Evolutionary conservation across 139 green algal species (phyloP), one percentile per base, ranked within the genome.

Genomic region (Chlorella vulgaris): DNA sequence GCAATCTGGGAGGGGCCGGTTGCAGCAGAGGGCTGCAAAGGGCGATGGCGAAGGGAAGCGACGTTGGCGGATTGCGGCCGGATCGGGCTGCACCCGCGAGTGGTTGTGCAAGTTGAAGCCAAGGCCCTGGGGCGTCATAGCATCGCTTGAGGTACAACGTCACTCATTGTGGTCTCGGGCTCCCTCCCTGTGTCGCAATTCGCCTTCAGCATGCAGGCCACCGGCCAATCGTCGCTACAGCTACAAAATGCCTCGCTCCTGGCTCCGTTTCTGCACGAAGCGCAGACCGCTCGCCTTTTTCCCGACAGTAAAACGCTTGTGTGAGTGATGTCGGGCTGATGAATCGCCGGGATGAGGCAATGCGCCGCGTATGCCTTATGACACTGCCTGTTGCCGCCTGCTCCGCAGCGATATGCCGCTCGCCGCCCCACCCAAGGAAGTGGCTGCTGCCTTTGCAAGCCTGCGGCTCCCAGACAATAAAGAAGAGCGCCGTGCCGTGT

Each of bases 361-460:
- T 38, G 31, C 24, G 7, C 26, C 10, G 39, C 33, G 19, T 38
- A 63, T 31, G 36, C 71, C 58, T 47, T 51, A n/a, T n/a, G n/a
- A n/a, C n/a, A 33, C 71, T 4, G 51, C 51, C 26, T 35, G 28
- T 1, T 33, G 43, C 31, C 29, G 21, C 8, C 35, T 47, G 2
- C 5, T 0, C 33, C 18, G 61, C 79, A 88, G 84, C 4, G 84
- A 88, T 53, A 88, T 82, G 84, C 78, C 78, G 5, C 81, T 88
- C 24, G 60, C 38, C 19, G 71, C 66, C 7, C 33, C 79, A 3
- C 70, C 79, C 0, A 43, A 33, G 1, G 61, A 53, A 7, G 78
- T 84, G 7, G 63, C 40, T 2, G 60, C 69, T 10, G 84, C 84
- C 18, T 88, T 86, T 35, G 38, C 8, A 0, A 51, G 50, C 13